These are phyloP conservation scores for Ambrosiella cleistominuta DNA, from an alignment of 2,329 filamentous ascomycete species.

Conservation along the genomic window DNA sequence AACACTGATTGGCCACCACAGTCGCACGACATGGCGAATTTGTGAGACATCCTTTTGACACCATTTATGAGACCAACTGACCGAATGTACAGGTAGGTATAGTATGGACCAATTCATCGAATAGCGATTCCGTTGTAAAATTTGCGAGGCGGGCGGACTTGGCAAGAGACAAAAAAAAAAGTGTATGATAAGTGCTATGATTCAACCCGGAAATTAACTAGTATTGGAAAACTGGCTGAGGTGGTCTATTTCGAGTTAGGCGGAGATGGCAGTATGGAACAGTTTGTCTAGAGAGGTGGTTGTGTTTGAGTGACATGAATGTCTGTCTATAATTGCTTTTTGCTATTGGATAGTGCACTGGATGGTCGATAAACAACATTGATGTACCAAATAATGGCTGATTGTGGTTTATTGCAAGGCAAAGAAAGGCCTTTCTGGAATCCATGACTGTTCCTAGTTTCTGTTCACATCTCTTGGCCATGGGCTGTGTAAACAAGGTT, in stretches of 20 bases:
- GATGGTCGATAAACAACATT: too few species aligned
- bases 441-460: too few species aligned
- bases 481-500: too few species aligned
- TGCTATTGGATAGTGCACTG: too few species aligned
- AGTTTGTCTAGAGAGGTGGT: not conserved
- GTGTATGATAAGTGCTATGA: not conserved
- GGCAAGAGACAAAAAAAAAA: not conserved
- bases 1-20: not conserved
- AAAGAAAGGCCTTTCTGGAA: too few species aligned
- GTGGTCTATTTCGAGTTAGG: not conserved
- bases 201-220: too few species aligned
- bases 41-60: not conserved
- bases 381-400: too few species aligned
- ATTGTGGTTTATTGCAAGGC: too few species aligned
- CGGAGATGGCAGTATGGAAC: not conserved
- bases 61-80: not conserved
- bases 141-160: not conserved
- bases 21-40: not conserved
- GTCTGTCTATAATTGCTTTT: not conserved
- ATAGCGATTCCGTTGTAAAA: not conserved
- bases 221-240: not conserved
- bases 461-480: too few species aligned
- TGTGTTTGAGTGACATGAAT: not conserved
- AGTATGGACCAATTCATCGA: not conserved
- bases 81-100: not conserved